Base-by-base conservation (phyloP, 306 rosid species). In the Castanea sativa region DNA sequence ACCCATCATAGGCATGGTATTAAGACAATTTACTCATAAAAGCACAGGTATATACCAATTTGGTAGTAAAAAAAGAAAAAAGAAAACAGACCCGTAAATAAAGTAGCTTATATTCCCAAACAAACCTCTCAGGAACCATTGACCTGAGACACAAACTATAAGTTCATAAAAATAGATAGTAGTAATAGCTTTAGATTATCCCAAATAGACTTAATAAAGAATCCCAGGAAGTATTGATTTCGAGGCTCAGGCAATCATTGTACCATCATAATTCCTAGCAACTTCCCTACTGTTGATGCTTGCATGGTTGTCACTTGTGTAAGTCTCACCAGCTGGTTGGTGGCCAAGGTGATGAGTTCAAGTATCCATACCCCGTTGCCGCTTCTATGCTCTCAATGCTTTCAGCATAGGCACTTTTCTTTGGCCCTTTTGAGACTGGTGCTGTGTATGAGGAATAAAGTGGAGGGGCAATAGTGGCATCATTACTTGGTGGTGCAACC, bases 381-480 rank as follows among this genome's bases (percentile, higher is more conserved):
- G 52, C 82, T 3, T 84, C 83, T 43, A 56, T 59, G 29, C 43
- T 52, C 80, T 81, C 83, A 35, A 64, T 64, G 55, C 56, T 75
- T 21, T 77, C 76, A 71, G 51, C 19, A 71, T 16, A 57, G 41
- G 52, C 41, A 20, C 38, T 77, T 18, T 71, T 59, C 59, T 68
- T 79, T 60, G 61, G 73, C 23, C 13, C 25, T 7, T 32, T 57
- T 56, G 73, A 56, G 67, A 30, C 4, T 3, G 61, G 55, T 41
- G 27, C 19, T 3, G 73, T 5, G 38, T 7, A 14, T 2, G 23
- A 55, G 16, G 53, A 13, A 10, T 49, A 13, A 10, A 67, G 58
- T 20, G 35, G 14, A 41, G 33, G 25, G 33, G 82, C 83, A 19
- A 92, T 76, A 4, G 19, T 82, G 20, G 70, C 73, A 71, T 84